Evolutionary conservation across 2,329 filamentous ascomycete genomes (phyloP), one percentile per base, ranked within the genome.

Genomic region (Cladosporium austrohemisphaericum): DNA sequence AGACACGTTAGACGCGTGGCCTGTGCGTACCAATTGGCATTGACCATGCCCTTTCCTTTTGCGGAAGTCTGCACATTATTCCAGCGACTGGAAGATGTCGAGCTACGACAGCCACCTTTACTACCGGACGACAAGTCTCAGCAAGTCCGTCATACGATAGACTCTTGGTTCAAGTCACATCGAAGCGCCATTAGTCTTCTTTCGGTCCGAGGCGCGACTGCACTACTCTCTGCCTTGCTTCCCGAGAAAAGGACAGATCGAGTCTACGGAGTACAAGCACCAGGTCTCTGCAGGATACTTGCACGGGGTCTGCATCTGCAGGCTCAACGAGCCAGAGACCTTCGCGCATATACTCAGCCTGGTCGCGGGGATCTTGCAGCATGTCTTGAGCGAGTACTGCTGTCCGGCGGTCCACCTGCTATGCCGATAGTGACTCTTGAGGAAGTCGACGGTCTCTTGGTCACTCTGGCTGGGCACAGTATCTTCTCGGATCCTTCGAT

Each of bases 221-320:
- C 86, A 2, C 69, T 95, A 1, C 71, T 95, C 0, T 91, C 86
- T 1, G 83, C 84, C 2, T 68, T 96, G 1, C 77, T 94, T 0
- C 88, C 90, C 0, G 84, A 90, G 54, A 83, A 78, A 55, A 77
- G 89, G 46, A 83, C 81, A 2, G 89, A 95, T 62, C 79, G 88
- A 22, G 86, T 92, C 2, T 95, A 91, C 63, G 78, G 76, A 29
- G 73, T 95, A 1, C 80, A 87, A 60, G 71, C 79, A 23, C 63
- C 70, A 7, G 75, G 71, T 0, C 72, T 95, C 0, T 79, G 83
- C 49, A 80, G 76, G 44, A 78, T 88, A n/a, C 75, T 95, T 13
- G 79, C 76, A 3, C 78, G 83, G 25, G 79, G 80, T 16, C 73
- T 92, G n/a, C 67, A 76, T 4, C 74, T 95, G 19, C 82, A 85